phyloP scores from a whole-genome alignment of 2,329 filamentous ascomycete genomes.

The Sporothrix globosa region DNA sequence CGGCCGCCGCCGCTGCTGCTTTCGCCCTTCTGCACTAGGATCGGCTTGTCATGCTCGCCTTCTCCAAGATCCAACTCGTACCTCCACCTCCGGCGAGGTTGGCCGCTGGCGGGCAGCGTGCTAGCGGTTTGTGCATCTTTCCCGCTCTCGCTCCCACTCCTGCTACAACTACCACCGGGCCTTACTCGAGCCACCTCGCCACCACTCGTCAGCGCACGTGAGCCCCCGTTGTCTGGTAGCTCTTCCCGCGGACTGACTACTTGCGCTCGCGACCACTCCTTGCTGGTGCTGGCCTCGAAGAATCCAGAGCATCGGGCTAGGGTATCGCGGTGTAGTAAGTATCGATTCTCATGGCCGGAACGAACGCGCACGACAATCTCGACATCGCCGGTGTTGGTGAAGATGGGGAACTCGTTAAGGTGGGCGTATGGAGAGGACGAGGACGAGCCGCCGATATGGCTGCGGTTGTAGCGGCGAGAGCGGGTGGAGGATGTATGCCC shows the following conservation, averaged over 20 bases:
- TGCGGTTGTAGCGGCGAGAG: constrained; percentile 67
- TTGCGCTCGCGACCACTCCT: constrained; percentile 68
- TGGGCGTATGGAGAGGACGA: constrained; percentile 54
- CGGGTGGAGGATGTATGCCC: constrained; percentile 33
- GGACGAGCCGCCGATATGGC: constrained; percentile 72
- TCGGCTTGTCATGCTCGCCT: constrained; percentile 76
- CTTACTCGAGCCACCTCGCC: constrained; percentile 59
- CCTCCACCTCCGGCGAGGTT: constrained; percentile 65
- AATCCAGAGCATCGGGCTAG: constrained; percentile 89
- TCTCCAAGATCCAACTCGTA: constrained; percentile 83
- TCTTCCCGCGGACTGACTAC: constrained; percentile 3
- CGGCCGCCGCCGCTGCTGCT: constrained; percentile 35
- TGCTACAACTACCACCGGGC: constrained; percentile 47
- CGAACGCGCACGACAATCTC: constrained; percentile 76
- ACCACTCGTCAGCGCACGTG: constrained; percentile 34
- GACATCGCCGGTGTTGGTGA: constrained; percentile 87
- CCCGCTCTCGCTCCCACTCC: constrained; percentile 39
- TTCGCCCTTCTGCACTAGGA: constrained; percentile 81
- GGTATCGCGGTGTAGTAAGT: constrained; percentile 84
- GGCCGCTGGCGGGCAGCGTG: constrained; percentile 38
- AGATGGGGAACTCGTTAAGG: constrained; percentile 91
- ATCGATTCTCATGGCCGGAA: constrained; percentile 74
- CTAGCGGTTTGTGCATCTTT: constrained; percentile 42
- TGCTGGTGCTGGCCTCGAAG: constrained; percentile 83
- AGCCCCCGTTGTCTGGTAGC: neutral